Conservation (phyloP, 306 rosid genomes). For the Cyamopsis tetragonoloba region DNA sequence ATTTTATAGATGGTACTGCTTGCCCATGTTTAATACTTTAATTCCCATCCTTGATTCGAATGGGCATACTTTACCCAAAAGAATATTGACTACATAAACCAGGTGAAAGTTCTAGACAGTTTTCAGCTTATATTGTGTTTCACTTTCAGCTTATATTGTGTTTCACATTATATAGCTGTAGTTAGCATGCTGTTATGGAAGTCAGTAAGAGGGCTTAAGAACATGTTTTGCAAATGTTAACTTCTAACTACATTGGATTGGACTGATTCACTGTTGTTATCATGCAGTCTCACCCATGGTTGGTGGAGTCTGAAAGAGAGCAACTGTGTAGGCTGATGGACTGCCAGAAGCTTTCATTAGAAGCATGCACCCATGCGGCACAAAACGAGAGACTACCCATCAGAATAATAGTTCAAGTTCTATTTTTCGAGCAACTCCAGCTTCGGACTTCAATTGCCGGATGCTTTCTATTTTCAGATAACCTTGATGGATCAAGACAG, state of each 20-base stretch:
- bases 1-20: background rate
- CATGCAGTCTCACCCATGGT: conserved; percentile 96
- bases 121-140: background rate
- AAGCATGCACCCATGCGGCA: conserved; percentile 98
- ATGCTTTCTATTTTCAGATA: conserved; percentile 87
- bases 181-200: background rate
- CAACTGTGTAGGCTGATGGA: conserved; percentile 89
- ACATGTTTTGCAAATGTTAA: background rate
- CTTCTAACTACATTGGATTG: conserved; percentile 1
- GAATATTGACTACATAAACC: background rate
- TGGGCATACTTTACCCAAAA: background rate
- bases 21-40: conserved; percentile 1
- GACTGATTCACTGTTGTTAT: conserved; percentile 28
- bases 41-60: background rate
- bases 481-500: conserved; percentile 86
- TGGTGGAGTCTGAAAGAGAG: conserved; percentile 89
- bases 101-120: background rate
- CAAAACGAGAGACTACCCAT: conserved; percentile 95
- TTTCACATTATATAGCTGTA: background rate
- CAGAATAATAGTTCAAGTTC: conserved; percentile 89
- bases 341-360: conserved; percentile 97
- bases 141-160: no score
- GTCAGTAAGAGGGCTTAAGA: background rate
- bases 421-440: conserved; percentile 99
- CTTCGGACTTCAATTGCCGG: conserved; percentile 92